Conservation (phyloP, 352 stramenopile species). For the Phytophthora cryptogea region DNA sequence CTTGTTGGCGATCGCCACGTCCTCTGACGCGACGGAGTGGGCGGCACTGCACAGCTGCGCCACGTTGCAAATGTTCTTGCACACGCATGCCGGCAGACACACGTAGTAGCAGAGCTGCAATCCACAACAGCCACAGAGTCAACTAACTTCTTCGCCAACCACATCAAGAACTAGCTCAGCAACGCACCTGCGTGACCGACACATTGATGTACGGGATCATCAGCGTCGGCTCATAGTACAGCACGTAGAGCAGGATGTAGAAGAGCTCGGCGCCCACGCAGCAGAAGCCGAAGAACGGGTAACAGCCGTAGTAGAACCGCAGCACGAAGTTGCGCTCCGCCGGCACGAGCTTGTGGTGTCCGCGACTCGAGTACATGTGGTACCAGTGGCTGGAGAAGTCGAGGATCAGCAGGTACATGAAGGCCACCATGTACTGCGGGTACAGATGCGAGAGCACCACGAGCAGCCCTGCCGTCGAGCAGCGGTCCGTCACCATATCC, state of each 20-base stretch:
- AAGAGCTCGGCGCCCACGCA: constrained; percentile 93
- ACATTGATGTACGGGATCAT: constrained; percentile 61
- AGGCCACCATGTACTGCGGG: constrained; percentile 73
- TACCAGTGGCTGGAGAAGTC: constrained; percentile 98
- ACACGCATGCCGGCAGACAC: constrained; percentile 88
- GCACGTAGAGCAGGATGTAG: constrained; percentile 92
- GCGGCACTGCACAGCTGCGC: constrained; percentile 89
- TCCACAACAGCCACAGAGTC: constrained; percentile 11
- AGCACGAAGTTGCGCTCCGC: constrained; percentile 94
- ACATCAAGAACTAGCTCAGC: not conserved
- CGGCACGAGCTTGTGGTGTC: constrained; percentile 96
- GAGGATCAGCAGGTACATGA: constrained; percentile 93
- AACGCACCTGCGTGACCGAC: constrained; percentile 58
- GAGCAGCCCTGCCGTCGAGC: constrained; percentile 95
- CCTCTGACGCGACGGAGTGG: constrained; percentile 74
- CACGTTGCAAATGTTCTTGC: constrained; percentile 95
- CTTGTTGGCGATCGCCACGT: constrained; percentile 62
- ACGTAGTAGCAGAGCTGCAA: constrained; percentile 82
- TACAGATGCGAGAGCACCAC: constrained; percentile 95
- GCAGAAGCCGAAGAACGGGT: constrained; percentile 93
- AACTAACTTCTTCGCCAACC: not conserved
- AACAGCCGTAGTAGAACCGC: constrained; percentile 93
- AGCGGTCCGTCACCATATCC: constrained; percentile 99
- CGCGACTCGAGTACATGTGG: constrained; percentile 96
- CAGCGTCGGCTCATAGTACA: constrained; percentile 77